Percentiles rank a stretch among this genome's conserved stretches.
These are phyloP conservation scores for Fusarium dlaminii DNA, from an alignment of 2,329 filamentous ascomycete genomes.

Conservation along the genomic window DNA sequence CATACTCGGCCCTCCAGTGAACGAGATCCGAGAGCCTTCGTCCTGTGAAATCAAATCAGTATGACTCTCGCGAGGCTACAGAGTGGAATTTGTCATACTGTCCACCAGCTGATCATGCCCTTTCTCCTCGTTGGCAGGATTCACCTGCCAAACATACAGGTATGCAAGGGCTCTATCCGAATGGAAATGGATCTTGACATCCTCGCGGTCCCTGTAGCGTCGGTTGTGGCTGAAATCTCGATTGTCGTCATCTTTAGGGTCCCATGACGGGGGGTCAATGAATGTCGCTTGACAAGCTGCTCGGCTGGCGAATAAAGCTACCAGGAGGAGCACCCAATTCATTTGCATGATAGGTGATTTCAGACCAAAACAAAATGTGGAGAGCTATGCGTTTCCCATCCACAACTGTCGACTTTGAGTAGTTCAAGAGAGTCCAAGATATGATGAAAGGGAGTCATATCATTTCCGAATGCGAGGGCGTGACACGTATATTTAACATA, in stretches of 20 bases:
- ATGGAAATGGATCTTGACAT: fast-evolving
- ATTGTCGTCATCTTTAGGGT: fast-evolving
- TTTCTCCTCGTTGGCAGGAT: too few species aligned
- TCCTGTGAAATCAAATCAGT: background rate
- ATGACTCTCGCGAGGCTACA: too few species aligned
- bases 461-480: background rate
- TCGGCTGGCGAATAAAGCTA: background rate
- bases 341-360: background rate
- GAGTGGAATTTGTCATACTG: background rate
- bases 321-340: background rate
- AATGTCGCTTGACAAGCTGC: background rate
- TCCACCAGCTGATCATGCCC: too few species aligned
- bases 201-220: background rate
- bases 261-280: background rate
- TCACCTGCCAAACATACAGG: background rate
- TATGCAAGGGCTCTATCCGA: background rate
- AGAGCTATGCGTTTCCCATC: background rate
- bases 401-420: background rate
- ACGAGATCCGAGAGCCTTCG: fast-evolving
- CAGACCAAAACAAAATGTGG: background rate
- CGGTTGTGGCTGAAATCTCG: background rate
- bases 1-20: background rate
- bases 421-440: background rate
- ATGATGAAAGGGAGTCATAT: fast-evolving
- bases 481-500: background rate